These are phyloP conservation scores for Vitis rupestris DNA, from an alignment of 164 flowering plant genomes.

Conservation along the genomic window DNA sequence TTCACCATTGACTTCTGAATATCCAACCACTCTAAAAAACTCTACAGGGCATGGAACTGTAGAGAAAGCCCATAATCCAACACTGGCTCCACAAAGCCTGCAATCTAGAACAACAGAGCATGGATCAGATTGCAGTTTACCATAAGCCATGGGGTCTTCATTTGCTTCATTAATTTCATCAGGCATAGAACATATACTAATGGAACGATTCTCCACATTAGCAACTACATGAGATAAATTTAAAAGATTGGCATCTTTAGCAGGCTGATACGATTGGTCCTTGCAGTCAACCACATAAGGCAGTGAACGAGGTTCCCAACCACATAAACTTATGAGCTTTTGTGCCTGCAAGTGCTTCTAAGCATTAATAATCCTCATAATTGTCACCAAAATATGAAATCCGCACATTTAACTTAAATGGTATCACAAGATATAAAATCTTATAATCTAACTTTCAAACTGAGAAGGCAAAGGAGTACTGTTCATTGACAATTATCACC, in stretches of 20 bases:
- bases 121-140: slow-evolving; percentile 40
- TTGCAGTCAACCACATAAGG: slow-evolving; percentile 73
- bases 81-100: slow-evolving; percentile 83
- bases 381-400: no score
- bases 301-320: slow-evolving; percentile 83
- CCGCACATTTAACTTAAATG: no score
- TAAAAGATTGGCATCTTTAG: slow-evolving; percentile 20
- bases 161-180: slow-evolving; percentile 26
- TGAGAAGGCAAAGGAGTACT: no score
- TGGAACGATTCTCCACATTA: slow-evolving; percentile 23
- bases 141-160: slow-evolving; percentile 16
- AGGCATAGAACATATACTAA: slow-evolving; percentile 19
- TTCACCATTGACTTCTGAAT: slow-evolving; percentile 39
- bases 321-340: slow-evolving; percentile 83
- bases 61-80: slow-evolving; percentile 85
- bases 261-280: slow-evolving; percentile 33
- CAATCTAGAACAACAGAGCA: slow-evolving; percentile 81
- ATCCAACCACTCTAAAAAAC: slow-evolving; percentile 57
- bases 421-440: no score
- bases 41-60: slow-evolving; percentile 70
- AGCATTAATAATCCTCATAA: no score
- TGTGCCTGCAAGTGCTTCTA: slow-evolving; percentile 56
- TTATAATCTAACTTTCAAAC: no score
- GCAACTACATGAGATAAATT: slow-evolving; percentile 19
- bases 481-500: no score